Evolutionary conservation across 1,284 basidiomycete genomes (phyloP).

Genomic region (Ganoderma meredithae): DNA sequence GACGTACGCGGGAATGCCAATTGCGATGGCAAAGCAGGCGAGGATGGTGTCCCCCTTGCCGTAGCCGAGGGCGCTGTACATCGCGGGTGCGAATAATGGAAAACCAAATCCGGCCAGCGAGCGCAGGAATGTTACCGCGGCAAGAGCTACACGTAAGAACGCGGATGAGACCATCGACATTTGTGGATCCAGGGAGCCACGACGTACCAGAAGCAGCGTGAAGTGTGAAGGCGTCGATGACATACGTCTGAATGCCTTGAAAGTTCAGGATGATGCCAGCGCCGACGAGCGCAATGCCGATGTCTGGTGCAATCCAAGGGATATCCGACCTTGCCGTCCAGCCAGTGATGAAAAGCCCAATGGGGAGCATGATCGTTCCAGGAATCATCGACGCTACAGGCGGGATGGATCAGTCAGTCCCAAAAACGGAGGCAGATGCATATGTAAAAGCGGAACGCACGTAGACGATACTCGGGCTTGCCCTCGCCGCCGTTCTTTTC

Average conservation of each 20-base stretch:
- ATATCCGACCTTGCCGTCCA: conserved; percentile 65
- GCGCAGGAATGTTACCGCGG: conserved; percentile 63
- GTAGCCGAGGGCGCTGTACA: conserved; percentile 69
- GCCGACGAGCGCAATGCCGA: conserved; percentile 64
- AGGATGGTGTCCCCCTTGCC: conserved; percentile 72
- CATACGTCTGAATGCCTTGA: conserved; percentile 67
- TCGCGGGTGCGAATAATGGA: conserved; percentile 70
- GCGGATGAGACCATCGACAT: conserved; percentile 6
- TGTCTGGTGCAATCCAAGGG: conserved; percentile 75
- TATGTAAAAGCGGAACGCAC: conserved; percentile 26
- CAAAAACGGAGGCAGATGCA: not conserved
- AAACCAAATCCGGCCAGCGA: conserved; percentile 72
- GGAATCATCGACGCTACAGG: conserved; percentile 64
- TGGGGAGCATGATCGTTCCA: conserved; percentile 59
- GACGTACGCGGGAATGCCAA: conserved; percentile 72
- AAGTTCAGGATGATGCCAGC: conserved; percentile 62
- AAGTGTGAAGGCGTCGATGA: conserved; percentile 72
- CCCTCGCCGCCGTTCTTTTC: conserved; percentile 59
- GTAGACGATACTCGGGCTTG: conserved; percentile 59
- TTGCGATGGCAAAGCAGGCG: conserved; percentile 57
- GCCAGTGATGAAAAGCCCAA: conserved; percentile 69
- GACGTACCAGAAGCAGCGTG: conserved; percentile 66
- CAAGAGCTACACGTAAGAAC: conserved; percentile 52
- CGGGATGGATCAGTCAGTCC: not conserved
- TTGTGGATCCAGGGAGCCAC: conserved; percentile 32